Evolutionary conservation across 2,329 filamentous ascomycete species (phyloP), one percentile per base, ranked within the genome.

Genomic region (Allantophomopsis lycopodina): DNA sequence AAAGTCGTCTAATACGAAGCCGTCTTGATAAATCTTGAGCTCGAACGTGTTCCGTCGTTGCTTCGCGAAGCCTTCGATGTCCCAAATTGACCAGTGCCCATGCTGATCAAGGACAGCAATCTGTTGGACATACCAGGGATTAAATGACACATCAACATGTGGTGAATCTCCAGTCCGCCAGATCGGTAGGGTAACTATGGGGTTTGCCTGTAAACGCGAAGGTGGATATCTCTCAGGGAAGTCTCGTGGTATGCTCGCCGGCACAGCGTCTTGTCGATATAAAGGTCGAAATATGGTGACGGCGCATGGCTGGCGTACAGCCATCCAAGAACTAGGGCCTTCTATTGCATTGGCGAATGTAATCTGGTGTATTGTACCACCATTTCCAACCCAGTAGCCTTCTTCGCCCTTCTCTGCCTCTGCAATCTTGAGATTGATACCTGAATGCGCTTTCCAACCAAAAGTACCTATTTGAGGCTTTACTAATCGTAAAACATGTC

Each of bases 81-180:
- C 67, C 76, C 79, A 85, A 4, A 85, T 56, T 34, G 64, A 76
- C 83, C 82, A 88, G 42, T 62, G 64, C 1, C 80, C 81, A 28
- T 60, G 60, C 38, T 73, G 64, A 49, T 87, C 79, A 14, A 87
- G 63, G 18, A 86, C 62, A 13, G 68, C 77, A 39, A 87, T 59
- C 48, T 82, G 77, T 1, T 73, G 68, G 13, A 63, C 59, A 42
- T 65, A 72, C 54, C 60, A 71, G 0, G 79, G 72, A 45, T 78
- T 79, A 53, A 87, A 83, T 0, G 71, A 58, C 3, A 82, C 62
- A 55, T 87, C 77, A 0, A 67, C 66, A 48, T 83, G 77, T 1
- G 64, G 52, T 21, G 57, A 60, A 1, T 69, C 70, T 2, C 71
- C 75, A 0, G 73, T 78, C 21, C 69, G 57, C 2, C 63, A 53